A percentile compares a stretch with the other conserved stretches of the same genome.
phyloP scores from a whole-genome alignment of 129 eudicot species.

The Deinandra increscens region DNA sequence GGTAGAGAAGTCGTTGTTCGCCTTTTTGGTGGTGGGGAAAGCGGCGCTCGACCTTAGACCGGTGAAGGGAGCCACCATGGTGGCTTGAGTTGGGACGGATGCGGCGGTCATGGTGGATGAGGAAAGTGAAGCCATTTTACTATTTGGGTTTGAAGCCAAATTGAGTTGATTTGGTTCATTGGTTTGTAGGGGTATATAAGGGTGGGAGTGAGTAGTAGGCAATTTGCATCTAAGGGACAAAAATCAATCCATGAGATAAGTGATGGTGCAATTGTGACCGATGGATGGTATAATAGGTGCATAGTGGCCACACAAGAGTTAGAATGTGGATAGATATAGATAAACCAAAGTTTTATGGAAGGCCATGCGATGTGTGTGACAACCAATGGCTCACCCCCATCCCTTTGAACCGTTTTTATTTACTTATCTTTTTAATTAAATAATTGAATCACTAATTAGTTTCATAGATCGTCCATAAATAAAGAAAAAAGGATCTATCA shows the following conservation, averaged over 20 bases:
- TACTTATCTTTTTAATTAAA: background rate
- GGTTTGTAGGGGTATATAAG: constrained; percentile 25
- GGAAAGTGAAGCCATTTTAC: constrained; percentile 35
- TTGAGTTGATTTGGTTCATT: background rate
- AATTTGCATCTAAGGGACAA: constrained; percentile 22
- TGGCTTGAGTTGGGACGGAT: constrained; percentile 38
- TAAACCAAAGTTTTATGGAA: constrained; percentile 16
- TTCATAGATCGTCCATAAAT: too few species aligned
- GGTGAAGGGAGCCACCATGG: constrained; percentile 24
- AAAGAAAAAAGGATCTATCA: too few species aligned
- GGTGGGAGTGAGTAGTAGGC: background rate
- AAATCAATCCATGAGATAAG: constrained; percentile 11
- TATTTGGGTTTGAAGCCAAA: background rate
- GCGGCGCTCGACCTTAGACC: constrained; percentile 42
- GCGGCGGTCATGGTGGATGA: constrained; percentile 31
- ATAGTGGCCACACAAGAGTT: constrained; percentile 26
- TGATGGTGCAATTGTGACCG: constrained; percentile 14
- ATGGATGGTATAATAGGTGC: constrained; percentile 23
- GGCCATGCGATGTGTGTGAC: constrained; percentile 16
- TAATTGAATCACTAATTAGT: too few species aligned
- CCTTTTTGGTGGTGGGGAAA: constrained; percentile 38
- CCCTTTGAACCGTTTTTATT: background rate
- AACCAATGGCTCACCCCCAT: background rate
- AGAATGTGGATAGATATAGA: constrained; percentile 22
- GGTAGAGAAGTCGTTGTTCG: constrained; percentile 17